Conservation (phyloP, 1,139 yeast species). For the Blastobotrys persicus region DNA sequence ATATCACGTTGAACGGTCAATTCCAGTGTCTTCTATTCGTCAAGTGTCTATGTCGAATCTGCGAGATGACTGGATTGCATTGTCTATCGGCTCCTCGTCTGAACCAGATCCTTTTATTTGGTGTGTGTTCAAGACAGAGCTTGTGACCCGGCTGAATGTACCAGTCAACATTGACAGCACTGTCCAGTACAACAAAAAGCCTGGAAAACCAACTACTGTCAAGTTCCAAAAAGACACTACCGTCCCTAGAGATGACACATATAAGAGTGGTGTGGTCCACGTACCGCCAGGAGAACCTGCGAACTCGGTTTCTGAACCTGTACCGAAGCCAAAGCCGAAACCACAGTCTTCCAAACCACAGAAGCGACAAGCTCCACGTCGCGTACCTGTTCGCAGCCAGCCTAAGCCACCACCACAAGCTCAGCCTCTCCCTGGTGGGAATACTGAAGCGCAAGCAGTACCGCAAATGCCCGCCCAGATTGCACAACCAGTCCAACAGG, state of each 20-base stretch:
- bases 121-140: slow-evolving; percentile 84
- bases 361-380: slow-evolving; percentile 32
- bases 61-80: slow-evolving; percentile 93
- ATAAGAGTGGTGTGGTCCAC: slow-evolving; percentile 85
- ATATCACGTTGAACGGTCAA: slow-evolving; percentile 60
- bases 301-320: slow-evolving; percentile 62
- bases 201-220: slow-evolving; percentile 71
- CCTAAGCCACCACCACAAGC: slow-evolving; percentile 18
- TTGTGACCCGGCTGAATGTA: slow-evolving; percentile 68
- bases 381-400: slow-evolving; percentile 8
- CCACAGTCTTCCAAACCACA: slow-evolving; percentile 23
- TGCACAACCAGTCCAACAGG: slow-evolving; percentile 1
- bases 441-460: slow-evolving; percentile 23
- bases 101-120: slow-evolving; percentile 82
- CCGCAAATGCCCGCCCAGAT: slow-evolving; percentile 15
- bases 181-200: slow-evolving; percentile 83
- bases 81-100: slow-evolving; percentile 47
- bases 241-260: slow-evolving; percentile 68
- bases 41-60: slow-evolving; percentile 67
- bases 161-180: slow-evolving; percentile 68
- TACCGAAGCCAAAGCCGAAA: slow-evolving; percentile 54
- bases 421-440: slow-evolving; percentile 20
- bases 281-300: slow-evolving; percentile 81
- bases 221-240: slow-evolving; percentile 61
- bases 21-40: slow-evolving; percentile 60